Evolutionary conservation across 768 basidiomycete species (phyloP).

Genomic region (Chalciporus chontae): DNA sequence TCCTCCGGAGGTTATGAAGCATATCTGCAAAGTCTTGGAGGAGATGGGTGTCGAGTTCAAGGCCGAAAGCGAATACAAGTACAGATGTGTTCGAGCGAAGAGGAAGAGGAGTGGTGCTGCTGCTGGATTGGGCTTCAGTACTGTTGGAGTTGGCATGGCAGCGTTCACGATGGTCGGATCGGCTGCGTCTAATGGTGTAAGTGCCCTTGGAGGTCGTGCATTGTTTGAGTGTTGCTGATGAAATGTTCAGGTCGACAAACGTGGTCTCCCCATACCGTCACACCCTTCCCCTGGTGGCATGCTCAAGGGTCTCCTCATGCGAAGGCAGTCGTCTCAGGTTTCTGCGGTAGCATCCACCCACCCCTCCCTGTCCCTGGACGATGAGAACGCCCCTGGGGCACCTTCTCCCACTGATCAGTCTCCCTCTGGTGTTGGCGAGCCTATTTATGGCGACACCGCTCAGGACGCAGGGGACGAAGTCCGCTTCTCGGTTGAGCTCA

Average conservation of each 20-base stretch:
- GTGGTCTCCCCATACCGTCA: conserved; percentile 82
- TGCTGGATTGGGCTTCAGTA: conserved; percentile 43
- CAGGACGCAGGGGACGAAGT: conserved; percentile 95
- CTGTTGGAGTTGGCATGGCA: conserved; percentile 45
- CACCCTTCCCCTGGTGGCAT: conserved; percentile 72
- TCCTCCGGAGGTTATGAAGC: conserved; percentile 85
- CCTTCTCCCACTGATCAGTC: conserved; percentile 36
- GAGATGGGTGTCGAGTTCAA: conserved; percentile 90
- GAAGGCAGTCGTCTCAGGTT: conserved; percentile 86
- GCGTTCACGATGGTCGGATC: conserved; percentile 77
- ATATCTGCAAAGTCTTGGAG: conserved; percentile 74
- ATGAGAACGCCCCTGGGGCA: conserved; percentile 25
- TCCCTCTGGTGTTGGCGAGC: conserved; percentile 38
- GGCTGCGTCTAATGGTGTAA: conserved; percentile 82
- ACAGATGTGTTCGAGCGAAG: conserved; percentile 79
- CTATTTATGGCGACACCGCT: conserved; percentile 73
- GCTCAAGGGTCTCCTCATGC: conserved; percentile 85
- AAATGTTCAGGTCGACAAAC: conserved; percentile 70
- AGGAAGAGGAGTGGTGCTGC: conserved; percentile 51
- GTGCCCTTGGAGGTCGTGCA: conserved; percentile 28
- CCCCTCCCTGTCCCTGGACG: conserved; percentile 50
- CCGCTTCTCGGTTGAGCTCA: conserved; percentile 92
- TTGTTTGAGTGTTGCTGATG: conserved; percentile 7
- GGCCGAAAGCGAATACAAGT: conserved; percentile 87
- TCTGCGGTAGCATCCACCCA: conserved; percentile 36